phyloP scores from a whole-genome alignment of 2,329 filamentous ascomycete genomes.

The Ceratocystis variospora region DNA sequence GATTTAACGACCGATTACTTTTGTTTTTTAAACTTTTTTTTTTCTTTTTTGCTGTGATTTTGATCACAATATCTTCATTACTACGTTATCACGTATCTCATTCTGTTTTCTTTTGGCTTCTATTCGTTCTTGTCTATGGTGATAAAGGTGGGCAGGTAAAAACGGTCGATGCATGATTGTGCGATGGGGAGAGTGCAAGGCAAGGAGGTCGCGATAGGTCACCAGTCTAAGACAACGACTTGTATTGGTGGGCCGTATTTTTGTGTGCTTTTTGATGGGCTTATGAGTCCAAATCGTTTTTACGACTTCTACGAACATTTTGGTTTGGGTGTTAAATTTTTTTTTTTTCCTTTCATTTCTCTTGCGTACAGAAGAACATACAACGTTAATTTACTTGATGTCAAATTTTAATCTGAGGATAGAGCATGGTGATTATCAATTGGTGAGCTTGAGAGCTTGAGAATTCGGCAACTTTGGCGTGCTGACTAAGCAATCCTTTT shows the following conservation, averaged over 20 bases:
- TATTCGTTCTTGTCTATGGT: not conserved
- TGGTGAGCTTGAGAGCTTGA: too few relatives aligned
- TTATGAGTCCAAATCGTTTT: conserved; percentile 7
- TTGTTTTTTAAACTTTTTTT: conserved; percentile 17
- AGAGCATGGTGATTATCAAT: too few relatives aligned
- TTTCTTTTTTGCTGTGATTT: conserved; percentile 17
- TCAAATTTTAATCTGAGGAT: not conserved
- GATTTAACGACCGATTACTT: conserved; percentile 17
- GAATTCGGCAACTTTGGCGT: too few relatives aligned
- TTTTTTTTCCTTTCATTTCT: not conserved
- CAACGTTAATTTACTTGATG: not conserved
- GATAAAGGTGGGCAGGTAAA: not conserved
- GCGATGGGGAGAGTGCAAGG: not conserved
- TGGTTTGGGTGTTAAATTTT: not conserved
- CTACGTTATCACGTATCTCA: conserved; percentile 17
- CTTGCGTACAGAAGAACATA: conserved; percentile 5
- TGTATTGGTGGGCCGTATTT: not conserved
- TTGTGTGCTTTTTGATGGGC: not conserved
- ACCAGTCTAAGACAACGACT: not conserved
- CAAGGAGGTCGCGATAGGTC: not conserved
- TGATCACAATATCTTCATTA: conserved; percentile 9
- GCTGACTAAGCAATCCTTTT: not conserved
- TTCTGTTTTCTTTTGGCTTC: conserved; percentile 15
- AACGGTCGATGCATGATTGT: not conserved
- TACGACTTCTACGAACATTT: conserved; percentile 7